A percentile compares a stretch with the other conserved stretches of the same genome.
Conservation (phyloP, 192 early-diverging fungal species). For the Entomortierella parvispora region DNA sequence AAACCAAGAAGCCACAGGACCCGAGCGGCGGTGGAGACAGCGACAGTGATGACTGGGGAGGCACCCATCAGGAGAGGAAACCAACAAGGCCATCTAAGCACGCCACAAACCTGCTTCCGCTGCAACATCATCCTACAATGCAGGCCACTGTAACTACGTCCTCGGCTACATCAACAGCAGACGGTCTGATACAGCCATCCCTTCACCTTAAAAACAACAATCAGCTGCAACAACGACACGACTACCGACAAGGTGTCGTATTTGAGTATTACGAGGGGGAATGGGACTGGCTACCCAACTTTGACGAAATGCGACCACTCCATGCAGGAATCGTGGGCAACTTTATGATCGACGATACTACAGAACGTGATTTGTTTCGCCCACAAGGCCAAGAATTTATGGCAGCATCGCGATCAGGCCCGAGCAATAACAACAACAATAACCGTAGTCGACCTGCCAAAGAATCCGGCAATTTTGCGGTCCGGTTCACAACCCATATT, state of each 20-base stretch:
- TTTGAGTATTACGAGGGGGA: conserved; percentile 51
- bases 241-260: conserved; percentile 37
- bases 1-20: background rate
- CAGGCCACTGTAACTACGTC: conserved; percentile 5
- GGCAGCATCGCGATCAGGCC: no score
- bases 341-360: conserved; percentile 51
- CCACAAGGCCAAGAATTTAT: background rate
- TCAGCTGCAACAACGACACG: conserved; percentile 15
- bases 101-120: background rate
- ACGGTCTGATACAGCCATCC: background rate
- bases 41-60: background rate
- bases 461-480: conserved; percentile 43
- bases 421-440: no score
- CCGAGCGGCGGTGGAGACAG: background rate
- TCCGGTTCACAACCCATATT: conserved; percentile 46
- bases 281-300: conserved; percentile 52
- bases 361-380: conserved; percentile 37
- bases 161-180: background rate
- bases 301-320: conserved; percentile 44
- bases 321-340: conserved; percentile 47
- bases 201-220: background rate
- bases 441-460: background rate
- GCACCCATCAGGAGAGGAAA: background rate
- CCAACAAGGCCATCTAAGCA: background rate
- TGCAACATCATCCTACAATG: conserved; percentile 42